phyloP scores from a whole-genome alignment of 116 monocot species.

The Posidonia oceanica region DNA sequence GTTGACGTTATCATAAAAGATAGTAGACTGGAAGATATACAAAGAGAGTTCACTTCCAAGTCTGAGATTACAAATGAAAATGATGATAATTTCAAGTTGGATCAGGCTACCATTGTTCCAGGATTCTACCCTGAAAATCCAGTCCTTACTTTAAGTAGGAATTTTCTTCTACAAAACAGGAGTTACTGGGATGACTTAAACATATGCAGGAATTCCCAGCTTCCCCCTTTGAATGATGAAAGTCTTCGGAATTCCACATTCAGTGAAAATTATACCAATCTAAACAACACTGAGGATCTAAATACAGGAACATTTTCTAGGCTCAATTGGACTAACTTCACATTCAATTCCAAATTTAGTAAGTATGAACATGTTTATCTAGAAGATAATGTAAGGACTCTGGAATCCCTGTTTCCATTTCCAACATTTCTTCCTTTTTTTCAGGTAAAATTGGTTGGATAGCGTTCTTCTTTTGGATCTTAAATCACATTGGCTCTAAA shows the following conservation, averaged over 20 bases:
- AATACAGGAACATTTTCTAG: conserved; percentile 9
- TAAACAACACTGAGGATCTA: conserved; percentile 1
- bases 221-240: conserved; percentile 86
- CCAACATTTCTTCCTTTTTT: conserved; percentile 88
- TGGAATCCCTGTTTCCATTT: conserved; percentile 57
- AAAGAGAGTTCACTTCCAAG: conserved; percentile 1
- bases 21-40: background rate
- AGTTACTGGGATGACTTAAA: conserved; percentile 51
- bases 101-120: background rate
- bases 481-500: background rate
- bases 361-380: conserved; percentile 16
- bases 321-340: conserved; percentile 47
- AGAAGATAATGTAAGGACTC: conserved; percentile 21
- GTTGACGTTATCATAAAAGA: conserved; percentile 27
- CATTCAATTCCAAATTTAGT: conserved; percentile 31
- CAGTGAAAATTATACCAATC: conserved; percentile 19
- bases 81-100: background rate
- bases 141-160: conserved; percentile 35
- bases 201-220: conserved; percentile 49
- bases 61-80: background rate
- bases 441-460: conserved; percentile 22
- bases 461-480: background rate
- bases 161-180: conserved; percentile 35
- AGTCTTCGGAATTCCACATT: conserved; percentile 47
- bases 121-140: conserved; percentile 47